Evolutionary conservation across 1,284 basidiomycete genomes (phyloP).

Genomic region (Jaminaea rosea): DNA sequence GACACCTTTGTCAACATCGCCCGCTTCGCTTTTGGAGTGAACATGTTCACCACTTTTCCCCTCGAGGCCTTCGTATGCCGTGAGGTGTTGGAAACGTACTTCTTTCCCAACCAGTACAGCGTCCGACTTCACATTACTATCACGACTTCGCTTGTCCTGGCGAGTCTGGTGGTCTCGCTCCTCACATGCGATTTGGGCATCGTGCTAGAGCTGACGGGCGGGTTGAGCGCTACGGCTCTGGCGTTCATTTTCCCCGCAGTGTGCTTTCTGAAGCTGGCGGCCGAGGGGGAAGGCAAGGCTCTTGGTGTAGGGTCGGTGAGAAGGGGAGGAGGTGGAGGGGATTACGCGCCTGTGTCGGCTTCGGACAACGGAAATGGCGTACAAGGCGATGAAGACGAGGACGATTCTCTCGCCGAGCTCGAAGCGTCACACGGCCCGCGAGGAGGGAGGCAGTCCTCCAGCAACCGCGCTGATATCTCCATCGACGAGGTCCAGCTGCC

Average conservation of each 20-base stretch:
- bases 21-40: conserved; percentile 86
- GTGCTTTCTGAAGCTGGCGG: conserved; percentile 43
- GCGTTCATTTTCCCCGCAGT: conserved; percentile 65
- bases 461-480: not conserved
- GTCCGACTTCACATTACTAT: conserved; percentile 71
- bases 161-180: conserved; percentile 76
- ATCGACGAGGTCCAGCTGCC: conserved; percentile 41
- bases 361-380: no score
- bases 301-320: not conserved
- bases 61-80: conserved; percentile 87
- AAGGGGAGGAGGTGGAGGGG: not conserved
- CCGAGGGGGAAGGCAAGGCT: conserved; percentile 11
- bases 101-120: conserved; percentile 30
- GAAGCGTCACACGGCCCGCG: no score
- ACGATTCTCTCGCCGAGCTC: conserved; percentile 15
- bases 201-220: conserved; percentile 93
- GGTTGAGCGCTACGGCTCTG: conserved; percentile 82
- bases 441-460: conserved; percentile 2
- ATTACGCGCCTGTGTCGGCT: no score
- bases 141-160: conserved; percentile 72
- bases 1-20: conserved; percentile 59
- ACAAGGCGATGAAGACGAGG: conserved; percentile 16
- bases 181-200: conserved; percentile 93
- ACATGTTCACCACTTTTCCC: conserved; percentile 96
- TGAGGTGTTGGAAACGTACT: conserved; percentile 55